These are phyloP conservation scores for Neoconidiobolus thromboides DNA, from an alignment of 371 early-diverging fungal species.

Conservation along the genomic window DNA sequence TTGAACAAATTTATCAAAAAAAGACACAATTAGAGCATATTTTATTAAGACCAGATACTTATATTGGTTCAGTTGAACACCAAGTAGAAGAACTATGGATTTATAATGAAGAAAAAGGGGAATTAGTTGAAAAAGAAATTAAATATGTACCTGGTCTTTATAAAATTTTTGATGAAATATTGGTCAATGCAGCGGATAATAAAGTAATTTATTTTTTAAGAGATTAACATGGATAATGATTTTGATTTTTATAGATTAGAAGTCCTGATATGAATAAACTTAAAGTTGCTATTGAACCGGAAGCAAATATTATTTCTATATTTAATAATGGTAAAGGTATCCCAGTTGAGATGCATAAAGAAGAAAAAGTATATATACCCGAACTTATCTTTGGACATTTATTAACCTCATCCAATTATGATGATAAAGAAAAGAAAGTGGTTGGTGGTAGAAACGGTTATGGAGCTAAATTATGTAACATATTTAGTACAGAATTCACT, in stretches of 20 bases:
- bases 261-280: slow-evolving; percentile 85
- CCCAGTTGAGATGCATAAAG: slow-evolving; percentile 88
- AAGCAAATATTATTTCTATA: slow-evolving; percentile 71
- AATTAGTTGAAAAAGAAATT: slow-evolving; percentile 47
- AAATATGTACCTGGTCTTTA: slow-evolving; percentile 94
- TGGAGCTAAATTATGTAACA: slow-evolving; percentile 99
- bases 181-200: slow-evolving; percentile 96
- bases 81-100: slow-evolving; percentile 80
- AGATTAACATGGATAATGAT: background rate
- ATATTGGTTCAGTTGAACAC: slow-evolving; percentile 94
- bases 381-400: slow-evolving; percentile 99
- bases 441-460: slow-evolving; percentile 99
- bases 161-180: slow-evolving; percentile 99
- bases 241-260: slow-evolving; percentile 40
- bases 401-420: slow-evolving; percentile 96
- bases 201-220: slow-evolving; percentile 27
- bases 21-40: slow-evolving; percentile 99
- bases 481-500: slow-evolving; percentile 90
- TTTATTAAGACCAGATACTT: slow-evolving; percentile 95
- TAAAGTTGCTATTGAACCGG: slow-evolving; percentile 78
- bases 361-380: slow-evolving; percentile 93
- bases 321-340: slow-evolving; percentile 97
- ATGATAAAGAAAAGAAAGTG: slow-evolving; percentile 96
- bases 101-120: slow-evolving; percentile 33
- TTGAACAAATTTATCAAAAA: slow-evolving; percentile 97